These are phyloP conservation scores for Aschersonia sp. DNA, from an alignment of 2,329 filamentous ascomycete genomes.

Conservation along the genomic window DNA sequence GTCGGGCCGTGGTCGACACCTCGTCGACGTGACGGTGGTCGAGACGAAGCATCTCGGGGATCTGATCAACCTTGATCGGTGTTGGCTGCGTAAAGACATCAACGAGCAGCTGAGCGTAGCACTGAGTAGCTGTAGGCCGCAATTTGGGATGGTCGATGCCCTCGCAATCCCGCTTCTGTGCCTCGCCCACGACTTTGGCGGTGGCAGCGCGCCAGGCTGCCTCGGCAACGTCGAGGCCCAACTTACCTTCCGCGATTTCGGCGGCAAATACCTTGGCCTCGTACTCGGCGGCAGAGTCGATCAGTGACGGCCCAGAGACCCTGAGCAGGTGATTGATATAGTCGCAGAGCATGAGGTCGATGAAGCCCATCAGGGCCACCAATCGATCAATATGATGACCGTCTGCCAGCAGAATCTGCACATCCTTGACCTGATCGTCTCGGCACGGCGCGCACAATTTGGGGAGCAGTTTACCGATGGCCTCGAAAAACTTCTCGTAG, in stretches of 20 bases:
- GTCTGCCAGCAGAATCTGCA: slow-evolving; percentile 43
- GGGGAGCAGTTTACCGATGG: slow-evolving; percentile 61
- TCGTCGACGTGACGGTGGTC: slow-evolving; percentile 47
- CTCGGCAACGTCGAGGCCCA: slow-evolving; percentile 45
- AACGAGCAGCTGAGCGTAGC: slow-evolving; percentile 64
- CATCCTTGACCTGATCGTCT: slow-evolving; percentile 59
- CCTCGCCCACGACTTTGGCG: slow-evolving; percentile 50
- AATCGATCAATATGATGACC: slow-evolving; percentile 62
- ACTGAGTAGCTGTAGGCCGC: slow-evolving; percentile 51
- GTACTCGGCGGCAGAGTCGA: slow-evolving; percentile 57
- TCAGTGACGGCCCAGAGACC: slow-evolving; percentile 55
- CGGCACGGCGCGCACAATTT: slow-evolving; percentile 70
- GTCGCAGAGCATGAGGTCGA: slow-evolving; percentile 65
- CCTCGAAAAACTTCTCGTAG: slow-evolving; percentile 65
- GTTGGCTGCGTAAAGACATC: slow-evolving; percentile 59
- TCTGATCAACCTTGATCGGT: slow-evolving; percentile 33
- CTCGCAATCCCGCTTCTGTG: slow-evolving; percentile 54
- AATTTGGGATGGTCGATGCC: slow-evolving; percentile 46
- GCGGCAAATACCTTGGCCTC: slow-evolving; percentile 59
- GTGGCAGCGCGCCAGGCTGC: slow-evolving; percentile 52
- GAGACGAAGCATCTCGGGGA: slow-evolving; percentile 62
- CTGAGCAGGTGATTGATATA: slow-evolving; percentile 72
- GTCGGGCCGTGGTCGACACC: slow-evolving; percentile 23
- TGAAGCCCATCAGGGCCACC: slow-evolving; percentile 59
- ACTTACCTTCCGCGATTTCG: slow-evolving; percentile 40